Evolutionary conservation across 495 filamentous ascomycete species (phyloP), one percentile per base, ranked within the genome.

Genomic region (Stereocaulon alpinum): DNA sequence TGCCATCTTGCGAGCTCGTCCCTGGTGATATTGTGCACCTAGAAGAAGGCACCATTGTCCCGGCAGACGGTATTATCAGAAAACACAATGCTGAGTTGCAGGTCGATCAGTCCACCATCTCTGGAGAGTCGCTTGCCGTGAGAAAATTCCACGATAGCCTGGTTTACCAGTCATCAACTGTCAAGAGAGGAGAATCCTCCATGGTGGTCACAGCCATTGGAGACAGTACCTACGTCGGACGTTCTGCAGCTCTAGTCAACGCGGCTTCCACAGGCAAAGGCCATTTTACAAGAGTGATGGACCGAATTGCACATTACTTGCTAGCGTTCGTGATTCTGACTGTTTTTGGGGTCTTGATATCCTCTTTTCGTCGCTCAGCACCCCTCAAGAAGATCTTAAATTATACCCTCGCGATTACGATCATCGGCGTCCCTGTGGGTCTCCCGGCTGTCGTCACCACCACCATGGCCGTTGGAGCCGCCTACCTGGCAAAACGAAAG

Each of bases 51-150:
- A 90, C 88, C 59, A 93, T 95, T 62, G 83, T 95, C 70, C 86
- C 89, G 52, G 91, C 89, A 64, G 91, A 96, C 70, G 91, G 91
- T 59, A 84, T 84, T 55, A 82, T 96, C 67, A 80, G 91, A 60
- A 87, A 86, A 67, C 82, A 87, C 47, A 81, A 84, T 66, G 83
- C 86, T 58, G 86, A 86, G 76, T 81, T 96, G 54, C 89, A 94
- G 70, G 84, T 96, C 61, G 91, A 96, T 72, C 91, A 95, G 75
- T 95, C 90, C 60, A 81, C 87, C 62, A 87, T 96, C 67, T 95
- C 91, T 34, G 91, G 91, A 61, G 91, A 96, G 74, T 95, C 91
- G 66, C 82, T 95, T 58, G 89, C 90, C 61, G 89, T 93, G 59
- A 87, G 91, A 72, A 95, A 92, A 76, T 81, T 85, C 71, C 83